A percentile compares a stretch with the other conserved stretches of the same genome.
These are phyloP conservation scores for Podospora australis DNA, from an alignment of 495 filamentous ascomycete genomes.

Conservation along the genomic window DNA sequence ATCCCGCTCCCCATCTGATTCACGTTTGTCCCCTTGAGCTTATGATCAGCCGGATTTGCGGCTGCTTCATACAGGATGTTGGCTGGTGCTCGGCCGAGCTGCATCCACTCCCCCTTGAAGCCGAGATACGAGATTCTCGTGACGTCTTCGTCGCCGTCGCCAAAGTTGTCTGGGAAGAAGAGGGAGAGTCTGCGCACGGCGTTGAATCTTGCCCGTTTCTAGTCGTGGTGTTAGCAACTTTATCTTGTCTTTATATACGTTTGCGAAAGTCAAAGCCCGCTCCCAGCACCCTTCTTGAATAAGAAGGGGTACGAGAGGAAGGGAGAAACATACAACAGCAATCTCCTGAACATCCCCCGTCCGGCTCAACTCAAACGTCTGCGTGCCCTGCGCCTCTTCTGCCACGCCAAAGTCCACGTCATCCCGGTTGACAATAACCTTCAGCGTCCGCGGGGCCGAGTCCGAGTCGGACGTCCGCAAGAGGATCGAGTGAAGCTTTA, in stretches of 20 bases:
- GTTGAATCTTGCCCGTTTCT: constrained; percentile 75
- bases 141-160: constrained; percentile 63
- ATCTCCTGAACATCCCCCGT: constrained; percentile 80
- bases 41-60: constrained; percentile 83
- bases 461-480: constrained; percentile 65
- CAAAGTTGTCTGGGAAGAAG: constrained; percentile 75
- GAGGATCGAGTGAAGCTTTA: constrained; percentile 84
- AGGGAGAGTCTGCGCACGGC: constrained; percentile 67
- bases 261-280: too few species aligned
- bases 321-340: constrained; percentile 45
- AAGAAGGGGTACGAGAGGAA: neutral
- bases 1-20: constrained; percentile 44
- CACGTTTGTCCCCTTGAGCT: constrained; percentile 38
- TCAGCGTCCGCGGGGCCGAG: constrained; percentile 74
- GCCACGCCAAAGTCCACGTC: constrained; percentile 78
- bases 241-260: neutral
- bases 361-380: constrained; percentile 70
- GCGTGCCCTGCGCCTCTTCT: constrained; percentile 61
- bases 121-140: constrained; percentile 77
- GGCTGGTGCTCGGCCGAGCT: constrained; percentile 71
- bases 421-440: constrained; percentile 77
- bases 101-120: constrained; percentile 90
- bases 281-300: too few species aligned
- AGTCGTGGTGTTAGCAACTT: neutral
- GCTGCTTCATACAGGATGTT: constrained; percentile 90